A percentile compares a stretch with the other conserved stretches of the same genome.
Conservation (phyloP, 1,139 yeast genomes). For the Meyerozyma athensensis region DNA sequence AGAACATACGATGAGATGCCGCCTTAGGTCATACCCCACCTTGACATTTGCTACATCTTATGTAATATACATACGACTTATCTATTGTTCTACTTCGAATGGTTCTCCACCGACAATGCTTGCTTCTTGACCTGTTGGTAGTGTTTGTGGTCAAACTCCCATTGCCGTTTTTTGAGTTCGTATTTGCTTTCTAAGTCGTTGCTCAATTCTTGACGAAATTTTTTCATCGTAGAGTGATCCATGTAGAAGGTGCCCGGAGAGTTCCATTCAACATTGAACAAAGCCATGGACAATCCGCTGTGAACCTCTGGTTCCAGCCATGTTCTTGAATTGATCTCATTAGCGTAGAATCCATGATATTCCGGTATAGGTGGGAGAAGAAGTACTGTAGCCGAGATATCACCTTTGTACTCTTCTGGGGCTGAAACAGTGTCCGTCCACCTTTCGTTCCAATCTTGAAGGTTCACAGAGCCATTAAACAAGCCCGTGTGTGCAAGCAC, state of each 20-base stretch:
- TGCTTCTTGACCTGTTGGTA: conserved; percentile 25
- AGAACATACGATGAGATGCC: not conserved
- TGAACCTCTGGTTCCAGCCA: conserved; percentile 56
- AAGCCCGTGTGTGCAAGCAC: conserved; percentile 74
- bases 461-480: conserved; percentile 28
- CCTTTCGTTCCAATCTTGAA: conserved; percentile 31
- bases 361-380: conserved; percentile 61
- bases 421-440: conserved; percentile 18
- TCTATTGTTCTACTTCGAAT: no score
- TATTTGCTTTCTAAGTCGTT: conserved; percentile 20
- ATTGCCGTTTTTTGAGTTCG: conserved; percentile 20
- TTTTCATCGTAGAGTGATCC: conserved; percentile 27
- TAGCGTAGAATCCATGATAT: conserved; percentile 60
- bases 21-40: not conserved
- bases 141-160: conserved; percentile 28
- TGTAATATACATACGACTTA: no score
- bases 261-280: conserved; percentile 55
- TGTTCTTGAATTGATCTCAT: conserved; percentile 68
- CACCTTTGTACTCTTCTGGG: conserved; percentile 26
- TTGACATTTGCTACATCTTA: not conserved
- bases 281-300: conserved; percentile 63
- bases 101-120: no score
- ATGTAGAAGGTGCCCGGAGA: conserved; percentile 25
- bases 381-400: conserved; percentile 64
- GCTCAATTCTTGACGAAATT: conserved; percentile 24